Conservation (phyloP, 2,329 filamentous ascomycete species). For the Paraphaeosphaeria sporulosa region DNA sequence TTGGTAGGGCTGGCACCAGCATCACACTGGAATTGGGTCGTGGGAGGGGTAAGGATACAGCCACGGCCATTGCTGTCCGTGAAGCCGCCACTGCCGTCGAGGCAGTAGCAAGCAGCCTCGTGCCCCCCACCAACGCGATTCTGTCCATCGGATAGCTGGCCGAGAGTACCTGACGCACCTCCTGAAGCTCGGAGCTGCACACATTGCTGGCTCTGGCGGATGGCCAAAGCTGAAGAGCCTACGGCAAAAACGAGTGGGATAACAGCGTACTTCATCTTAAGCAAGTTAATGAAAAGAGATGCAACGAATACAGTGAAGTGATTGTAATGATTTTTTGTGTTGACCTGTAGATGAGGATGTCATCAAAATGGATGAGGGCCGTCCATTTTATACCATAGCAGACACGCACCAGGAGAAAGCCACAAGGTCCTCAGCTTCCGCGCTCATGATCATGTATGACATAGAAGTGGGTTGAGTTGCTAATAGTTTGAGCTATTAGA, state of each 20-base stretch:
- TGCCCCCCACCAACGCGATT: constrained; percentile 63
- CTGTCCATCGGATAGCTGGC: constrained; percentile 69
- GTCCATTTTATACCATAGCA: not conserved
- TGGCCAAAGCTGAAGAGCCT: constrained; percentile 33
- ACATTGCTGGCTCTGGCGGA: constrained; percentile 28
- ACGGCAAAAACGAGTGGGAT: constrained; percentile 29
- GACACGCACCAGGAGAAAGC: not conserved
- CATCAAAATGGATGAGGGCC: not conserved
- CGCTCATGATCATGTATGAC: not conserved
- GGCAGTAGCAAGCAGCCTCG: constrained; percentile 60
- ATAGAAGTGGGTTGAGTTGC: constrained; percentile 2
- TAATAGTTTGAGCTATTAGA: not conserved
- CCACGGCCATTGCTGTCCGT: constrained; percentile 65
- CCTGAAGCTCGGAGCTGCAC: constrained; percentile 28
- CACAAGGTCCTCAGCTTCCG: not conserved
- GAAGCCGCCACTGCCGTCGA: constrained; percentile 57
- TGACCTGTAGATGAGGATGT: not conserved
- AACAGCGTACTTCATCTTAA: constrained; percentile 34
- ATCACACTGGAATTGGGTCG: constrained; percentile 70
- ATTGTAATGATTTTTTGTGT: not conserved
- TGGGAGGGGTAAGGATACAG: constrained; percentile 69
- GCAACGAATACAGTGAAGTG: constrained; percentile 1
- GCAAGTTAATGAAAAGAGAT: constrained; percentile 2
- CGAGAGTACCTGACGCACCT: constrained; percentile 59
- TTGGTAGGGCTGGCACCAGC: constrained; percentile 53